These are phyloP conservation scores for Ceratocystis ficicola DNA, from an alignment of 2,329 filamentous ascomycete genomes.

Conservation along the genomic window DNA sequence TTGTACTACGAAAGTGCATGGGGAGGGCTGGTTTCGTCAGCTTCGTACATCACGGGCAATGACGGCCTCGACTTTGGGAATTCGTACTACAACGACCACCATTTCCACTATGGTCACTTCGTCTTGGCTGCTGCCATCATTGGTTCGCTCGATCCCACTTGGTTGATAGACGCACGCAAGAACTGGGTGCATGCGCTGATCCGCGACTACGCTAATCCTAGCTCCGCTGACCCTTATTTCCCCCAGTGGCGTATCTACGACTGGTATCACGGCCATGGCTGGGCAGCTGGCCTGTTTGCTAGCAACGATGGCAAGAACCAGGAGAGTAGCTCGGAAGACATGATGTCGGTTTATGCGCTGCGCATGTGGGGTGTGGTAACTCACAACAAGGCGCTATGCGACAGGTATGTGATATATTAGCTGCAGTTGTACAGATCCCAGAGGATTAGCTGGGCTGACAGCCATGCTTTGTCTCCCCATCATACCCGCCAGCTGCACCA, in stretches of 20 bases:
- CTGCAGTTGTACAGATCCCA: background rate
- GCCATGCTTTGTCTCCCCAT: background rate
- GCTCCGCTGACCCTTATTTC: slow-evolving; percentile 57
- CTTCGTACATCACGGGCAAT: slow-evolving; percentile 57
- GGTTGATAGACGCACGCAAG: slow-evolving; percentile 55
- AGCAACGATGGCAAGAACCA: slow-evolving; percentile 64
- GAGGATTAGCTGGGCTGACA: background rate
- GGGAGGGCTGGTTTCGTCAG: slow-evolving; percentile 70
- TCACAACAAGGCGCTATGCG: slow-evolving; percentile 68
- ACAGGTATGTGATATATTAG: slow-evolving; percentile 38
- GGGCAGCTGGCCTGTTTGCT: slow-evolving; percentile 71
- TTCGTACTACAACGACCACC: slow-evolving; percentile 66
- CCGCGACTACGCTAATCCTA: slow-evolving; percentile 71
- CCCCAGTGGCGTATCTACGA: slow-evolving; percentile 77
- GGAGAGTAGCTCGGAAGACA: slow-evolving; percentile 84
- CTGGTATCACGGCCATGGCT: slow-evolving; percentile 90
- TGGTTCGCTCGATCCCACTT: slow-evolving; percentile 61
- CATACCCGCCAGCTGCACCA: background rate
- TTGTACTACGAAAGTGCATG: slow-evolving; percentile 59
- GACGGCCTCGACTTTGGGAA: slow-evolving; percentile 77
- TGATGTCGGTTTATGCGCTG: slow-evolving; percentile 72
- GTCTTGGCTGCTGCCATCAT: slow-evolving; percentile 78
- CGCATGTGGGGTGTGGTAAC: slow-evolving; percentile 85
- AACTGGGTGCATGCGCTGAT: slow-evolving; percentile 74
- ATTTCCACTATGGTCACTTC: slow-evolving; percentile 78